Conservation (phyloP, 768 basidiomycete genomes). For the Trametes maxima region DNA sequence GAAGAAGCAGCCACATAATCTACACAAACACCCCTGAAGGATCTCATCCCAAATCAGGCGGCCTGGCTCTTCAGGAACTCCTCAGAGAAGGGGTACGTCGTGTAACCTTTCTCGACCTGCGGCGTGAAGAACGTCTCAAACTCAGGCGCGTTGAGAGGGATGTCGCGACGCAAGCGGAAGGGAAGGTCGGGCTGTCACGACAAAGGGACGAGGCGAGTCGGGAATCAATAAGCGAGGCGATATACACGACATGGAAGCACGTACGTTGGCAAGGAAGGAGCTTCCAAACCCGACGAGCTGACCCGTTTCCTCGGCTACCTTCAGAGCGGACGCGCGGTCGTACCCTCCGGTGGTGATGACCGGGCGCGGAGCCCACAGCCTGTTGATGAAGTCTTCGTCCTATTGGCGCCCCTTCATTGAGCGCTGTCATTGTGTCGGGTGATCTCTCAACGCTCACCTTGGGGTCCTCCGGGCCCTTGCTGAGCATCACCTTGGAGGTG, state of each 20-base stretch:
- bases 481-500: slow-evolving; percentile 21
- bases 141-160: slow-evolving; percentile 39
- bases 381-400: slow-evolving; percentile 26
- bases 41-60: too few species aligned
- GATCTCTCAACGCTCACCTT: not conserved
- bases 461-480: slow-evolving; percentile 7
- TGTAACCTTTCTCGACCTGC: slow-evolving; percentile 33
- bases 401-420: not conserved
- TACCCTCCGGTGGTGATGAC: slow-evolving; percentile 31
- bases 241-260: not conserved
- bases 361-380: slow-evolving; percentile 29
- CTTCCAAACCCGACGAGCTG: slow-evolving; percentile 33
- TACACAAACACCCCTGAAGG: too few species aligned
- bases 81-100: slow-evolving; percentile 21
- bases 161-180: slow-evolving; percentile 35
- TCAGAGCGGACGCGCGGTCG: slow-evolving; percentile 23
- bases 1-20: too few species aligned
- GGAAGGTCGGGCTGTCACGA: slow-evolving; percentile 45
- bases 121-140: slow-evolving; percentile 42
- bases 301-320: slow-evolving; percentile 26
- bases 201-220: not conserved
- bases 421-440: not conserved
- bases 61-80: slow-evolving; percentile 6
- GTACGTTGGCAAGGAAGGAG: slow-evolving; percentile 34
- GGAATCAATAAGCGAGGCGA: not conserved